Percentiles rank a stretch among this genome's conserved stretches.
Evolutionary conservation across 805 yeast genomes (phyloP).

Genomic region (Metschnikowia borealis): DNA sequence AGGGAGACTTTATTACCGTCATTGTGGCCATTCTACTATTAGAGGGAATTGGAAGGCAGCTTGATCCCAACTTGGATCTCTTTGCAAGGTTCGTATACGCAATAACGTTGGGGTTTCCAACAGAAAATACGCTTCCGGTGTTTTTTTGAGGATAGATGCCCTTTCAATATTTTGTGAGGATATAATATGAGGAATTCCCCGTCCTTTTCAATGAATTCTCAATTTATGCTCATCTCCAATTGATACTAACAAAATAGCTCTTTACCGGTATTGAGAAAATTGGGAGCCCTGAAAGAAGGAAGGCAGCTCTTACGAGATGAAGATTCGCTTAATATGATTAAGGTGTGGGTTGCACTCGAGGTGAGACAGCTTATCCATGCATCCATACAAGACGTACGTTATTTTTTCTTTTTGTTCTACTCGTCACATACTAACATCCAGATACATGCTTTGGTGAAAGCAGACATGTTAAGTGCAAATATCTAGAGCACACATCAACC

Average conservation of each 20-base stretch:
- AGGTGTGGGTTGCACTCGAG: slow-evolving; percentile 88
- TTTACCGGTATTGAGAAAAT: slow-evolving; percentile 77
- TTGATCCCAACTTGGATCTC: slow-evolving; percentile 88
- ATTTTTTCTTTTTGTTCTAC: neutral
- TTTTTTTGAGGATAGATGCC: neutral
- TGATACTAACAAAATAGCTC: slow-evolving; percentile 46
- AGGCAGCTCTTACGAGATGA: slow-evolving; percentile 51
- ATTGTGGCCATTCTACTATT: slow-evolving; percentile 87
- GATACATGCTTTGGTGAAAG: slow-evolving; percentile 42
- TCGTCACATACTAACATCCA: slow-evolving; percentile 20
- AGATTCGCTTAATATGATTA: slow-evolving; percentile 73
- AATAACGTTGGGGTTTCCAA: slow-evolving; percentile 38
- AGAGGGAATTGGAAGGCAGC: slow-evolving; percentile 93
- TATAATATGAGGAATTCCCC: neutral
- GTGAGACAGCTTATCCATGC: slow-evolving; percentile 82
- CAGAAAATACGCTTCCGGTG: slow-evolving; percentile 24
- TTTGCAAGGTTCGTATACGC: slow-evolving; percentile 89
- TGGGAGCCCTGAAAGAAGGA: slow-evolving; percentile 68
- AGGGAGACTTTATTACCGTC: slow-evolving; percentile 92
- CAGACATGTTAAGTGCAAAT: slow-evolving; percentile 46
- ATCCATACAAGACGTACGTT: slow-evolving; percentile 69
- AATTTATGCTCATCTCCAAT: neutral
- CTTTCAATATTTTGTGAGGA: too few species aligned
- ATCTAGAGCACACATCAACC: slow-evolving; percentile 16
- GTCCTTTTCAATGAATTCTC: neutral